Conservation (phyloP, 495 filamentous ascomycete species). For the Parachaetomium inaequale region DNA sequence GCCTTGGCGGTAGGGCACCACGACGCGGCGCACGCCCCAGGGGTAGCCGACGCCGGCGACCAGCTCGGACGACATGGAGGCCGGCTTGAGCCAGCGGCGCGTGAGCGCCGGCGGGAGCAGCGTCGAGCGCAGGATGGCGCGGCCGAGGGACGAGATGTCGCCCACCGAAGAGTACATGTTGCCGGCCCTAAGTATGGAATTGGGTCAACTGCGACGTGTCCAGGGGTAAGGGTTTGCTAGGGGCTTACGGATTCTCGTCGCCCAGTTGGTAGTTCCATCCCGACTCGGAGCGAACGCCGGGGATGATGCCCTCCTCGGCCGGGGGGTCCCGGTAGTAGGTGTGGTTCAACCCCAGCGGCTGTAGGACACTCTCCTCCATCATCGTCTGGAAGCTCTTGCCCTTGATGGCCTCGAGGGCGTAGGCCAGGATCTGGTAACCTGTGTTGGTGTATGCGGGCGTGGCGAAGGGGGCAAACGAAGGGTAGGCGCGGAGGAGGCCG, state of each 20-base stretch:
- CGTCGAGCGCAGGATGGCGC: conserved; percentile 50
- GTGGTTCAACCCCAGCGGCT: conserved; percentile 43
- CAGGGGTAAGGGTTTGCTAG: conserved; percentile 9
- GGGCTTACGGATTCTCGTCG: conserved; percentile 38
- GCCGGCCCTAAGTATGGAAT: conserved; percentile 40
- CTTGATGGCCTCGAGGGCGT: conserved; percentile 53
- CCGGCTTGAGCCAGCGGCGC: conserved; percentile 57
- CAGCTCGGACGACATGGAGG: conserved; percentile 45
- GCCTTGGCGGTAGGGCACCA: conserved; percentile 33
- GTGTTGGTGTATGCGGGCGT: conserved; percentile 58
- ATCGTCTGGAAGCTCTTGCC: conserved; percentile 43
- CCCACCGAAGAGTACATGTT: conserved; percentile 53
- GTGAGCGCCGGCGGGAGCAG: conserved; percentile 46
- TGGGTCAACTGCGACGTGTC: background rate
- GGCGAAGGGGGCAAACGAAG: conserved; percentile 46
- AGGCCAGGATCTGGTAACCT: conserved; percentile 51
- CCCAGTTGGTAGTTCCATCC: conserved; percentile 41
- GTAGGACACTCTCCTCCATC: conserved; percentile 43
- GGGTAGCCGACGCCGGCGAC: conserved; percentile 50
- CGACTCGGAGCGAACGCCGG: conserved; percentile 20
- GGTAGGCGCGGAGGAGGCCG: conserved; percentile 46
- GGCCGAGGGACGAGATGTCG: conserved; percentile 53
- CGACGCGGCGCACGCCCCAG: conserved; percentile 53
- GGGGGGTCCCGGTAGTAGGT: conserved; percentile 40
- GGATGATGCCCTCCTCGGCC: conserved; percentile 33